Conservation (phyloP, 2,329 filamentous ascomycete species). For the Teratosphaeria pseudoeucalypti region DNA sequence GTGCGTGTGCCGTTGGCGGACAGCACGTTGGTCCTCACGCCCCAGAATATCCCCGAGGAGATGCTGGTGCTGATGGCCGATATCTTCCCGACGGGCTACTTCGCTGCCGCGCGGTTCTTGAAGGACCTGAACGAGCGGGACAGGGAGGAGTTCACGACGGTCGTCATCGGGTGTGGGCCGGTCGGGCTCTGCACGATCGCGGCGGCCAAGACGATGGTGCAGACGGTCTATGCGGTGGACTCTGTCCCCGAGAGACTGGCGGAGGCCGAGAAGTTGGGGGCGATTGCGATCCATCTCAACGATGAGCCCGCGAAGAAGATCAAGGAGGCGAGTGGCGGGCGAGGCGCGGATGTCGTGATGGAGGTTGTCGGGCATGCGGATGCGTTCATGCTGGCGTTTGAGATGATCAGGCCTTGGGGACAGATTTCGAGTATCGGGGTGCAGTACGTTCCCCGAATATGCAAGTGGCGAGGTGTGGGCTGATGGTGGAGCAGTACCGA, state of each 20-base stretch:
- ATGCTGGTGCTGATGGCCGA: conserved; percentile 81
- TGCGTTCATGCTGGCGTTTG: conserved; percentile 38
- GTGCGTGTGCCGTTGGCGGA: conserved; percentile 72
- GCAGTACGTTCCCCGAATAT: conserved; percentile 21
- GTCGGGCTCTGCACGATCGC: conserved; percentile 65
- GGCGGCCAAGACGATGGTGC: conserved; percentile 22
- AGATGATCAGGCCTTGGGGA: conserved; percentile 41
- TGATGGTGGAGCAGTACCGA: conserved; percentile 13
- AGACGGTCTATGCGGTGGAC: conserved; percentile 24
- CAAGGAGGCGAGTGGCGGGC: conserved; percentile 62
- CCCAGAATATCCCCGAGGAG: conserved; percentile 59
- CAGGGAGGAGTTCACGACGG: conserved; percentile 57
- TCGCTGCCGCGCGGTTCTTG: conserved; percentile 70
- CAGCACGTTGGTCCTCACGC: conserved; percentile 66
- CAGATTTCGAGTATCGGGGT: conserved; percentile 39
- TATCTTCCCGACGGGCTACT: conserved; percentile 78
- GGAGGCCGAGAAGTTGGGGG: conserved; percentile 62
- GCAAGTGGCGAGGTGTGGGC: neutral
- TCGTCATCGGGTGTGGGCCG: conserved; percentile 71
- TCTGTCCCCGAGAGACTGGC: conserved; percentile 64
- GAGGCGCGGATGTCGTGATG: conserved; percentile 77
- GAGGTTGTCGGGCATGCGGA: conserved; percentile 40
- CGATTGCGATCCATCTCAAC: conserved; percentile 69
- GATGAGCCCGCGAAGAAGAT: conserved; percentile 49
- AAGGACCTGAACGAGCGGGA: conserved; percentile 48